These are phyloP conservation scores for Elasticomyces elasticus DNA, from an alignment of 495 filamentous ascomycete species.

Conservation along the genomic window DNA sequence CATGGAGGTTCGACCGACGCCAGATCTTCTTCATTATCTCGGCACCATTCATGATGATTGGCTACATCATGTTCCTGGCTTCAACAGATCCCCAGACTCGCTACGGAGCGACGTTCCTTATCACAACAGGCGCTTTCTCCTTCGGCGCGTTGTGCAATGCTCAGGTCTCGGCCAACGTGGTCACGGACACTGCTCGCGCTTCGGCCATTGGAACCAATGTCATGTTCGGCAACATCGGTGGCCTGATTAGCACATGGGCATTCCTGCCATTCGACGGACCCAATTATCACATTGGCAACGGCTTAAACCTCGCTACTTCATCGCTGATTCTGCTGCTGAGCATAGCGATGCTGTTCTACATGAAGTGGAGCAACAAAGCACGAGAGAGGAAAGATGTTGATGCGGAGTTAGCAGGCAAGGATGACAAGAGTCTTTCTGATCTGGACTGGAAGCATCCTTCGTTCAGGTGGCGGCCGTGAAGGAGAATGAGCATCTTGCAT, in stretches of 20 bases:
- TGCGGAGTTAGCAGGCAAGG: conserved; percentile 46
- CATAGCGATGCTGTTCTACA: conserved; percentile 45
- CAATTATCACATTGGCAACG: conserved; percentile 64
- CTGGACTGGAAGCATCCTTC: conserved; percentile 64
- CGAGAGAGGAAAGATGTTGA: conserved; percentile 45
- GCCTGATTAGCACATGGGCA: conserved; percentile 59
- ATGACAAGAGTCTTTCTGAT: conserved; percentile 48
- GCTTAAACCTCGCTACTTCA: conserved; percentile 56
- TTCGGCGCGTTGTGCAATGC: conserved; percentile 56
- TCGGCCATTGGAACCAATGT: conserved; percentile 57
- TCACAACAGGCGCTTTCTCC: conserved; percentile 47
- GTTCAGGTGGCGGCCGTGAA: conserved; percentile 40
- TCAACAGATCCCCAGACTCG: conserved; percentile 38
- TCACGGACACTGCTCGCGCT: conserved; percentile 58
- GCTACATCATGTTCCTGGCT: conserved; percentile 65
- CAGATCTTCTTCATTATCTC: conserved; percentile 37
- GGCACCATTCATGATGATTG: conserved; percentile 50
- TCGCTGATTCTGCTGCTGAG: conserved; percentile 42
- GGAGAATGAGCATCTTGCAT: too few relatives aligned
- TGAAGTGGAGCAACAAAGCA: conserved; percentile 53
- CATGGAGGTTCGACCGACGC: conserved; percentile 48
- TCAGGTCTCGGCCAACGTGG: conserved; percentile 57
- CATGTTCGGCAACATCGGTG: conserved; percentile 65
- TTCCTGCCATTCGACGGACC: conserved; percentile 57
- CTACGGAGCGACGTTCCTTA: conserved; percentile 65